These are phyloP conservation scores for Gossypioides kirkii DNA, from an alignment of 345 rosid genomes.

Conservation along the genomic window DNA sequence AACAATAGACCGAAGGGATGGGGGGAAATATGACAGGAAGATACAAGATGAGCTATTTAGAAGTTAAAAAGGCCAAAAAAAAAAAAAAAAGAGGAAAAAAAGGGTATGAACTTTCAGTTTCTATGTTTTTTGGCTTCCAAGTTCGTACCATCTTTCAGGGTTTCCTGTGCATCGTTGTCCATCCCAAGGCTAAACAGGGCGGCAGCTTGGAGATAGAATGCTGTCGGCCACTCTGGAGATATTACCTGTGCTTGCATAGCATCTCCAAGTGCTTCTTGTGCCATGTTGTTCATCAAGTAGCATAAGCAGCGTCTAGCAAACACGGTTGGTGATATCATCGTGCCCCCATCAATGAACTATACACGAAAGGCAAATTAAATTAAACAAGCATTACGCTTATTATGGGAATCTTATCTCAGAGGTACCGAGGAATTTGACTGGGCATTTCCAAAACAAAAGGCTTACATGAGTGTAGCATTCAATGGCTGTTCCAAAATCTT, in stretches of 20 bases:
- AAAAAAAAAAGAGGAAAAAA: background rate
- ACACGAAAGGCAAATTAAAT: background rate
- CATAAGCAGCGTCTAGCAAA: conserved; percentile 77
- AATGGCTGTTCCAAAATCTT: conserved; percentile 47
- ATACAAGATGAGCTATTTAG: conserved; percentile 25
- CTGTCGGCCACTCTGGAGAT: conserved; percentile 78
- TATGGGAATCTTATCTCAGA: background rate
- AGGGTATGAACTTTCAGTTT: conserved; percentile 40
- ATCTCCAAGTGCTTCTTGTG: conserved; percentile 79
- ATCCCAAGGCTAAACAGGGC: conserved; percentile 76
- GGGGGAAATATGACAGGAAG: conserved; percentile 12
- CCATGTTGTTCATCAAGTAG: conserved; percentile 62
- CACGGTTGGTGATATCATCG: conserved; percentile 75
- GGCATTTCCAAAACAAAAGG: background rate
- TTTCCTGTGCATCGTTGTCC: conserved; percentile 76
- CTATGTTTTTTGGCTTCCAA: conserved; percentile 62
- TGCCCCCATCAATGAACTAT: conserved; percentile 72
- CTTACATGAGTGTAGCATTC: conserved; percentile 56
- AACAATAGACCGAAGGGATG: conserved; percentile 15
- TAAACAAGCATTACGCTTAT: background rate
- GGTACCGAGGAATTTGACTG: background rate
- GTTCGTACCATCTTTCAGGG: conserved; percentile 76
- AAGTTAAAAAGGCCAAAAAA: background rate
- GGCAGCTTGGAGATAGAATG: conserved; percentile 80
- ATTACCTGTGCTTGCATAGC: conserved; percentile 78